These are phyloP conservation scores for Metroxylon sagu DNA, from an alignment of 176 grass and related monocot genomes.

Conservation along the genomic window DNA sequence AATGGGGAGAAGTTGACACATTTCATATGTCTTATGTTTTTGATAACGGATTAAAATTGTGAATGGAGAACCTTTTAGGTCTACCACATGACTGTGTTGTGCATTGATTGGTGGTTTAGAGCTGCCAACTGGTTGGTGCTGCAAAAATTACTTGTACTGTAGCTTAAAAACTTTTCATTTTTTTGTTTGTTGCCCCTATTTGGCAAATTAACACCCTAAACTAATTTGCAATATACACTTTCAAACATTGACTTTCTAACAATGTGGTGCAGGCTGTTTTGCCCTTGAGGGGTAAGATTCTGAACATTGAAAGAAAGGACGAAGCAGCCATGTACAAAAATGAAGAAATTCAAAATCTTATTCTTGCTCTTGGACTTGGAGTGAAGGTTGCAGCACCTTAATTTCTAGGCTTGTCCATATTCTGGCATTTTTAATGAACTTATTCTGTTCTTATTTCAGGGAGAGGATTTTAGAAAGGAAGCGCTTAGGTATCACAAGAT, in stretches of 20 bases:
- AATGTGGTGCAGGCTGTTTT: slow-evolving; percentile 78
- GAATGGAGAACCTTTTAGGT: too few species aligned
- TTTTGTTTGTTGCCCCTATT: too few species aligned
- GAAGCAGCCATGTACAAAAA: slow-evolving; percentile 99
- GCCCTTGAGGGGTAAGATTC: slow-evolving; percentile 90
- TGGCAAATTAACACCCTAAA: too few species aligned
- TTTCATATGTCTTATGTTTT: too few species aligned
- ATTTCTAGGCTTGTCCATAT: slow-evolving; percentile 3
- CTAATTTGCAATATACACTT: too few species aligned
- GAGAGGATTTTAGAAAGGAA: slow-evolving; percentile 99
- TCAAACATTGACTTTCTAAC: neutral
- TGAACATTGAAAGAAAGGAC: slow-evolving; percentile 91
- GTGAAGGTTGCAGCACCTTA: slow-evolving; percentile 57
- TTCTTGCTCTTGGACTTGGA: slow-evolving; percentile 89
- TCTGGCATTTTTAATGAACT: neutral
- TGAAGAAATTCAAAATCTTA: slow-evolving; percentile 97
- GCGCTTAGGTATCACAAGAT: slow-evolving; percentile 93
- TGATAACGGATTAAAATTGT: too few species aligned
- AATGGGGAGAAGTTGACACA: too few species aligned
- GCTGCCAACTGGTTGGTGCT: too few species aligned
- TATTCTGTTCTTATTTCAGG: slow-evolving; percentile 53
- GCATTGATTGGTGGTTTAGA: too few species aligned
- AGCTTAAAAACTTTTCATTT: too few species aligned
- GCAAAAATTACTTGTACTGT: too few species aligned
- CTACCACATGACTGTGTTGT: too few species aligned